Conservation (phyloP, 208 protist genomes). For the Wallacemonas rigidus region DNA sequence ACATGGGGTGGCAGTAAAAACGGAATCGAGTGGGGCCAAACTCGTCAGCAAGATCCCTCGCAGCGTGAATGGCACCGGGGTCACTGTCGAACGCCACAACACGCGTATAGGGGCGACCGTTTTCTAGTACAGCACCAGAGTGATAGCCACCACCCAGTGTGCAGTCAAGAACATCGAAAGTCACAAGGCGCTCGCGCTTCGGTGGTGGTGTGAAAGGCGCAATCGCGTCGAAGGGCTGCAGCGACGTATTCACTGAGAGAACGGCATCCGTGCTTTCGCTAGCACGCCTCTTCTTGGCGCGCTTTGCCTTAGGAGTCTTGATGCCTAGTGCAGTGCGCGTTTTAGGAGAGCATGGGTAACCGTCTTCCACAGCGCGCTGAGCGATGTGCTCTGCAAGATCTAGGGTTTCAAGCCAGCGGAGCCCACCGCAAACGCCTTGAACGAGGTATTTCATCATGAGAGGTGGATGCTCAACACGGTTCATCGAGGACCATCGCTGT, state of each 20-base stretch:
- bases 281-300: neutral
- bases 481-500: constrained; percentile 57
- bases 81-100: constrained; percentile 89
- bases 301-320: constrained; percentile 15
- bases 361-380: constrained; percentile 70
- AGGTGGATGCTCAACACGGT: constrained; percentile 83
- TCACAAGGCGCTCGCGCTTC: constrained; percentile 58
- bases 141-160: constrained; percentile 86
- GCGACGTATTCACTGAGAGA: neutral
- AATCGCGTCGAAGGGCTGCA: constrained; percentile 8
- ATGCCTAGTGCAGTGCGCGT: constrained; percentile 40
- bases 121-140: constrained; percentile 76
- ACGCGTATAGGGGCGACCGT: constrained; percentile 81
- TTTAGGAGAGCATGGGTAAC: constrained; percentile 46
- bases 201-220: neutral
- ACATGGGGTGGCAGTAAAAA: constrained; percentile 78
- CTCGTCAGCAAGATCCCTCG: constrained; percentile 54
- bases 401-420: constrained; percentile 76
- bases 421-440: constrained; percentile 77
- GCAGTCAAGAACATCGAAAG: constrained; percentile 89
- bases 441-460: constrained; percentile 87
- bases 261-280: constrained; percentile 9
- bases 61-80: constrained; percentile 33
- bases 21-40: constrained; percentile 76
- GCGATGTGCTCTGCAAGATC: constrained; percentile 72